These are phyloP conservation scores for Solanum virginianum DNA, from an alignment of 257 asterid genomes.

Conservation along the genomic window DNA sequence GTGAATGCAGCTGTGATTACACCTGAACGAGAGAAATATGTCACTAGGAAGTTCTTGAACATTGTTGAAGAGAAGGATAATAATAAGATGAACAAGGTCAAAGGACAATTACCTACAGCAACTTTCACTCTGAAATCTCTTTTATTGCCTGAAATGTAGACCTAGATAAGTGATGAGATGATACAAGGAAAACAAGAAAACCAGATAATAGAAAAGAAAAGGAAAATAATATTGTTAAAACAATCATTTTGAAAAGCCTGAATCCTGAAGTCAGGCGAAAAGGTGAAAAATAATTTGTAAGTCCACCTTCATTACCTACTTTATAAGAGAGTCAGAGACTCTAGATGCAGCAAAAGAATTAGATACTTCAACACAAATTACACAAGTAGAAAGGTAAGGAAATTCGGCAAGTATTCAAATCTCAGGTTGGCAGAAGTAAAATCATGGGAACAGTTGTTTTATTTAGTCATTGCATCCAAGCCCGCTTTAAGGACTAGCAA, in stretches of 20 bases:
- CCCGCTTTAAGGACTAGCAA: background rate
- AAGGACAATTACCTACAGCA: background rate
- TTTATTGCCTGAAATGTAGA: background rate
- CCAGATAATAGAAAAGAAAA: background rate
- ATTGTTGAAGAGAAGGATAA: background rate
- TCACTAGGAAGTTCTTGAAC: background rate
- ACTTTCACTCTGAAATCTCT: background rate
- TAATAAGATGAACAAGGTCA: background rate
- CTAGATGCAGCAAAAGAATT: background rate
- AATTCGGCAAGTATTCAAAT: background rate
- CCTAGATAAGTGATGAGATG: background rate
- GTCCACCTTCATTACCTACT: background rate
- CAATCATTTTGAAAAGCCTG: background rate
- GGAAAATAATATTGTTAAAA: background rate
- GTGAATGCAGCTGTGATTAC: slow-evolving; percentile 22
- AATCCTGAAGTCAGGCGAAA: background rate
- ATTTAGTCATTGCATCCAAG: background rate
- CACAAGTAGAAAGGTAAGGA: background rate
- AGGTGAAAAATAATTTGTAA: background rate
- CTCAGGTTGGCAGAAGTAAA: background rate
- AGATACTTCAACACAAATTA: background rate
- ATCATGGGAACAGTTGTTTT: background rate
- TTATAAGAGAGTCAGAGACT: background rate
- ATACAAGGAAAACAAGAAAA: background rate
- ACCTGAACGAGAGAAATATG: slow-evolving; percentile 17